These are phyloP conservation scores for Rickenella mellea DNA, from an alignment of 768 basidiomycete species.

Conservation along the genomic window DNA sequence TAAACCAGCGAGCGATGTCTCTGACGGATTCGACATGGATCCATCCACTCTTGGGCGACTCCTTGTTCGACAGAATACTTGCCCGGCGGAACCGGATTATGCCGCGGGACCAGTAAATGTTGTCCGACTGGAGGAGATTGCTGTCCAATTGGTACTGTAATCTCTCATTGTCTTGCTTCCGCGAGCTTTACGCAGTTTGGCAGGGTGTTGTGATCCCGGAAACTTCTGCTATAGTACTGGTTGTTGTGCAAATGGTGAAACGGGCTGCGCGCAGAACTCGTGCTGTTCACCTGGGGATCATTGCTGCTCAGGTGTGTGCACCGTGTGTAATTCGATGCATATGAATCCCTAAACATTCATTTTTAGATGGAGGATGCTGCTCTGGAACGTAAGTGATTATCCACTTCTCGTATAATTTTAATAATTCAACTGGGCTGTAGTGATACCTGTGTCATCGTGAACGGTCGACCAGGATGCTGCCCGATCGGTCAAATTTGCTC, in stretches of 20 bases:
- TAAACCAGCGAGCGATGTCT: neutral
- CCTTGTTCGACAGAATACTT: no score
- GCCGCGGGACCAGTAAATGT: neutral
- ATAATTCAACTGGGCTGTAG: neutral
- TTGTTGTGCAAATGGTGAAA: neutral
- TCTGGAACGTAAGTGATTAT: neutral
- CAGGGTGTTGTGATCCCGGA: neutral
- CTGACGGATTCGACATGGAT: no score
- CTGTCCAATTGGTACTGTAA: neutral
- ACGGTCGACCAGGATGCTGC: neutral
- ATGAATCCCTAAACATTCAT: no score
- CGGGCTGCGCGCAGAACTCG: neutral
- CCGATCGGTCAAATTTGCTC: neutral
- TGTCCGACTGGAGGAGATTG: neutral
- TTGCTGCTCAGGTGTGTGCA: neutral
- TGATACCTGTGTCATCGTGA: neutral
- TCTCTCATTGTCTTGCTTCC: neutral
- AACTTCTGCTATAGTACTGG: neutral
- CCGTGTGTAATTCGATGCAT: no score
- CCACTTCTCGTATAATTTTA: neutral
- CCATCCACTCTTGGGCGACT: no score
- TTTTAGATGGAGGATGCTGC: neutral
- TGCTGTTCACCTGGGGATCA: neutral
- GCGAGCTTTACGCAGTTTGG: neutral
- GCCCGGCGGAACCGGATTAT: neutral